Evolutionary conservation across 352 stramenopile genomes (phyloP).

Genomic region (Pythium pyrilobum): DNA sequence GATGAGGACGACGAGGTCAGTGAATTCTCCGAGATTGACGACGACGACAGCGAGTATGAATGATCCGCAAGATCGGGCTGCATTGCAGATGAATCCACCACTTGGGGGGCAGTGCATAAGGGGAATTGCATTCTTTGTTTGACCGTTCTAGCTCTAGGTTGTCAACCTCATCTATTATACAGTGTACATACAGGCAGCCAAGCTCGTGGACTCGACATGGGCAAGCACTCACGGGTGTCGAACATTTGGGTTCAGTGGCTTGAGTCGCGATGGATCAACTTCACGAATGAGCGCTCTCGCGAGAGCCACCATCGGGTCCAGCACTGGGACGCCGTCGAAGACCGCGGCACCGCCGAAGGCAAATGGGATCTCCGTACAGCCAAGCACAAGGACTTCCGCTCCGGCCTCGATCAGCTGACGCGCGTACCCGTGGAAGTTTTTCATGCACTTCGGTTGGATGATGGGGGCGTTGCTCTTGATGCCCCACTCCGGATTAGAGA

Average conservation of each 20-base stretch:
- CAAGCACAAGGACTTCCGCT: slow-evolving; percentile 36
- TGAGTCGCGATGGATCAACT: slow-evolving; percentile 32
- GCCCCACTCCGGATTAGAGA: slow-evolving; percentile 41
- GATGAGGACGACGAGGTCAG: slow-evolving; percentile 38
- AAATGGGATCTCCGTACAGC: slow-evolving; percentile 53
- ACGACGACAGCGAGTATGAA: slow-evolving; percentile 59
- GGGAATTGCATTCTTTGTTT: neutral
- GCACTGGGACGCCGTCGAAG: slow-evolving; percentile 31
- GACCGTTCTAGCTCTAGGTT: no score
- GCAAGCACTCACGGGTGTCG: slow-evolving; percentile 11
- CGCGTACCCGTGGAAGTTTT: slow-evolving; percentile 39
- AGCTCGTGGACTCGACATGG: no score
- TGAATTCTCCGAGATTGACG: slow-evolving; percentile 35
- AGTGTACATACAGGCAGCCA: no score
- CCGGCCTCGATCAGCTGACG: slow-evolving; percentile 25
- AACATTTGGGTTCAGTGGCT: slow-evolving; percentile 25
- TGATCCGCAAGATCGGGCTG: neutral
- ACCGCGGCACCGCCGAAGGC: slow-evolving; percentile 23
- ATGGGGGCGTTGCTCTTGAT: slow-evolving; percentile 46
- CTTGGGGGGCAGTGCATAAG: slow-evolving; percentile 6
- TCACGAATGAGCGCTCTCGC: slow-evolving; percentile 46
- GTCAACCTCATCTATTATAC: no score
- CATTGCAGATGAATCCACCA: neutral
- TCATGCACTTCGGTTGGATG: slow-evolving; percentile 27
- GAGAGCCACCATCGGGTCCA: slow-evolving; percentile 42